Base-by-base conservation (phyloP, 1,139 yeast genomes). In the Tardiomyces depauwii region DNA sequence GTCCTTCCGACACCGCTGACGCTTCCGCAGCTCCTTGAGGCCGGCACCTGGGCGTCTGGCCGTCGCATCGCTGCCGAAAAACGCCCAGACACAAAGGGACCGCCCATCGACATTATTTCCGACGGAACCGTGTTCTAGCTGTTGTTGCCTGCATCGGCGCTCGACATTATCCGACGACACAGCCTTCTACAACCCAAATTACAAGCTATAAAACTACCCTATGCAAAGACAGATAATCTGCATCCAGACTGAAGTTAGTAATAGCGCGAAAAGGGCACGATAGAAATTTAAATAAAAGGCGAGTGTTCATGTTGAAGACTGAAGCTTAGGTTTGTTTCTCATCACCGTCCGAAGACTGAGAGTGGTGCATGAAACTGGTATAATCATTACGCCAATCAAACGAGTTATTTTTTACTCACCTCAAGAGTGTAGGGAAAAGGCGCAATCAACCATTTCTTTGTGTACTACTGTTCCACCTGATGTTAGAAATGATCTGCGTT, bases 11-110 rank as follows among this genome's bases (percentile, higher is more conserved):
- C 57, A 45, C 62, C 63, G 39, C 55, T 77, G 43, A 53, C 63
- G 9, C 57, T 78, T 42, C 77, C 82, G 1, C 82, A 78, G 55
- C 58, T 77, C 44, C 72, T 78, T 44, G 83, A 78, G 52, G 82
- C 82, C 1, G 83, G 83, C 0, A 71, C 77, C 36, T 78, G 82
- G 83, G 74, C 74, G 52, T 75, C 80, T 2, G 82, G 82, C 1
- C 63, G 82, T 44, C 72, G 72, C 47, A 72, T 76, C 45, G 82
- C 82, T 0, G 71, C 69, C 11, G 56, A 63, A 46, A 55, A 66
- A 48, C 69, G 82, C 51, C 71, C 75, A 2, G 56, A 58, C 16
- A 70, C 74, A 1, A 71, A 67, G 7, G 82, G 80, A 1, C 82
- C 82, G 10, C 82, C 82, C 19, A 77, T 77, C 46, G 77, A 75